Evolutionary conservation across 169 alveolate species (phyloP).

Genomic region (Plasmodium yoelii): DNA sequence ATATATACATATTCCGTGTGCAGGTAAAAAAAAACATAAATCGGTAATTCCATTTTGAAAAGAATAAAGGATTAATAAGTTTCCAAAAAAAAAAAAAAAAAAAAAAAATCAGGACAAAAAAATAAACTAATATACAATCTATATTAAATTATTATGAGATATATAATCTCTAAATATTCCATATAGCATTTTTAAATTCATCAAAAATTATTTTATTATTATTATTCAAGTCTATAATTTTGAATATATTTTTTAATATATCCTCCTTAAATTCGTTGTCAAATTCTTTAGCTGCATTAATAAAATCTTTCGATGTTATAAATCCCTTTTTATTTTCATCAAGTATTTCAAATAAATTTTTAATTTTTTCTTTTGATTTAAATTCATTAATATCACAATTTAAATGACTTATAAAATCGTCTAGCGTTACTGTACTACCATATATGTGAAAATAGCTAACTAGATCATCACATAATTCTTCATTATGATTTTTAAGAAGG

Average conservation of each 20-base stretch:
- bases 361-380: conserved; percentile 60
- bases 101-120: too few species aligned
- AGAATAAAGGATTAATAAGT: too few species aligned
- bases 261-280: conserved; percentile 65
- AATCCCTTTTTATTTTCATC: conserved; percentile 47
- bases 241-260: conserved; percentile 26
- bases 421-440: conserved; percentile 58
- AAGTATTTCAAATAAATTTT: conserved; percentile 31
- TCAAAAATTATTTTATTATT: conserved; percentile 29
- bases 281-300: conserved; percentile 65
- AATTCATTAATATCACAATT: conserved; percentile 72
- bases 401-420: conserved; percentile 37
- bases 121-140: too few species aligned
- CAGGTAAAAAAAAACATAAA: too few species aligned
- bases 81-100: too few species aligned
- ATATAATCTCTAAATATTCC: conserved; percentile 16
- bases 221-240: conserved; percentile 38
- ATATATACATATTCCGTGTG: too few species aligned
- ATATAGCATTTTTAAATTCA: conserved; percentile 62
- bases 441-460: conserved; percentile 44
- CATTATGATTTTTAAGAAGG: conserved; percentile 38
- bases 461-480: conserved; percentile 37
- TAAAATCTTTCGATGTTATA: conserved; percentile 29
- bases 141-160: too few species aligned
- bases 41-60: too few species aligned